Base-by-base conservation (phyloP, 306 rosid species). In the Mimosa bimucronata region DNA sequence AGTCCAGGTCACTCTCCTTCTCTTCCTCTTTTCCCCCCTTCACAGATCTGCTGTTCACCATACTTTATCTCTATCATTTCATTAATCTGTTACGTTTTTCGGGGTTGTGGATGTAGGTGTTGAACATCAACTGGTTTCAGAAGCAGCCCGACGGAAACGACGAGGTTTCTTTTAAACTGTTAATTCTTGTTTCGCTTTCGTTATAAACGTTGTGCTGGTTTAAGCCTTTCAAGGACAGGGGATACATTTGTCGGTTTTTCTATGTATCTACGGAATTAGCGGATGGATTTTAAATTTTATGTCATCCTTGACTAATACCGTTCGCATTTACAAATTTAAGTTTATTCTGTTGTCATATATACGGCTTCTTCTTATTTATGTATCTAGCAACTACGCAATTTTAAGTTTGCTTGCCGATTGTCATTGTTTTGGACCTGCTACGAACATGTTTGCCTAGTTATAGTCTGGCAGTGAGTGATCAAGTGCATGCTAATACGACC, bases 71-170 rank as follows among this genome's bases (percentile, higher is more conserved):
- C 15, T 74, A 41, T 72, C 79, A 48, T 75, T 80, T 80, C 26
- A 46, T 78, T 57, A 11, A 45, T 26, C 14, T 62, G 1, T 29
- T 16, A 61, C n/a, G 18, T 61, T 14, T 62, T 4, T 66, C 12
- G 70, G 19, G 23, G 77, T 71, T 66, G 18, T 71, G 23, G 28
- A 78, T 71, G 23, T 46, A 91, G 99, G 98, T 93, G 1, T 72
- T 89, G 90, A 90, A 89, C 46, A 87, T 91, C 65, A 90, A 91
- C 78, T 89, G 97, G 99, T 93, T 93, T 70, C 96, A 89, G 88
- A 91, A 91, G 90, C 99, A 95, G 86, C 93, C 93, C 15, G 86
- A 87, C 74, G 97, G 97, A 80, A 89, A 95, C 55, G 98, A 93
- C 67, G 99, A 95, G 94, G 99, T 19, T 64, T 38, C 12, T 46